A percentile compares a stretch with the other conserved stretches of the same genome.
phyloP scores from a whole-genome alignment of 2,329 filamentous ascomycete genomes.

The Apiospora kogelbergensis region DNA sequence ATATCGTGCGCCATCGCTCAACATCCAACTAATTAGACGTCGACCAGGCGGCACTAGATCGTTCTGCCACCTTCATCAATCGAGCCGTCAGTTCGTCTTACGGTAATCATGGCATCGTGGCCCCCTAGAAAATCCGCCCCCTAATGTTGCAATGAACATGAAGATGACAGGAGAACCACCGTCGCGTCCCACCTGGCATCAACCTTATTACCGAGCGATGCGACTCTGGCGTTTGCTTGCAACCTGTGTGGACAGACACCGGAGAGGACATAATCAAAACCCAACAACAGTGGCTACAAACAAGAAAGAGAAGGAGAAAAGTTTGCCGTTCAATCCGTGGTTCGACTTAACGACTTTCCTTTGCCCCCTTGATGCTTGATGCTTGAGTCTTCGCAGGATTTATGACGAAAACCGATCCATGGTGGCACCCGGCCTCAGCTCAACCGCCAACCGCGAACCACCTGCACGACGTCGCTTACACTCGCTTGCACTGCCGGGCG shows the following conservation, averaged over 20 bases:
- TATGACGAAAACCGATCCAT: neutral
- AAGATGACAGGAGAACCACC: neutral
- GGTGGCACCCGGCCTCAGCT: neutral
- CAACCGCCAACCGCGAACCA: neutral
- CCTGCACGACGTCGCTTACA: constrained; percentile 1
- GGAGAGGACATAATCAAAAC: neutral
- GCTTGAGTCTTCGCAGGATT: neutral
- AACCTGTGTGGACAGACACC: neutral
- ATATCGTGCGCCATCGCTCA: neutral
- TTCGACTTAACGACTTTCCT: neutral
- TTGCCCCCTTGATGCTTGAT: neutral
- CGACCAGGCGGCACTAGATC: neutral
- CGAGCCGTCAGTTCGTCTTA: neutral
- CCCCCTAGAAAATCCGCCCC: neutral
- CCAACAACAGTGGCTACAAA: neutral
- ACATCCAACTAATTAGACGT: neutral
- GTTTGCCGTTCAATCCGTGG: neutral
- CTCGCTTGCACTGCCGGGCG: neutral
- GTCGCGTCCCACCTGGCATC: neutral
- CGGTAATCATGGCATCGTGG: neutral
- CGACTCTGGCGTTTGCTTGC: neutral
- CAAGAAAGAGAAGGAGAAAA: neutral
- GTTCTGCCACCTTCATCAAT: neutral
- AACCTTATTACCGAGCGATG: constrained; percentile 2
- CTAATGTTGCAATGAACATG: neutral